Evolutionary conservation across 495 filamentous ascomycete genomes (phyloP), one percentile per base, ranked within the genome.

Genomic region (Aspergillus coremiiformis): DNA sequence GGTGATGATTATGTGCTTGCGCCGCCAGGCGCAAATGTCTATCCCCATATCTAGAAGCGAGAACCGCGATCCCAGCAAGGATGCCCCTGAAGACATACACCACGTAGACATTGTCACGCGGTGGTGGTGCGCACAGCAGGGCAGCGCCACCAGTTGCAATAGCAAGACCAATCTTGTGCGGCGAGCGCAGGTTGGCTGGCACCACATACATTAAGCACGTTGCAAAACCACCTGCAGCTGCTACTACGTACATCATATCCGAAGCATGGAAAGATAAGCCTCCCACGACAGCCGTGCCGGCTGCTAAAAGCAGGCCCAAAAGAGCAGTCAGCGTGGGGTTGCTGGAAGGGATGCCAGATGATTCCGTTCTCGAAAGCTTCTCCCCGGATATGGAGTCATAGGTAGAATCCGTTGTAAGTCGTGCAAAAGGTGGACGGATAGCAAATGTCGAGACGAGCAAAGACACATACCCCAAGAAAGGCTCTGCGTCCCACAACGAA

Each of bases 391-490:
- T 43, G 1, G 54, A 6, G 10, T 41, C 37, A 41, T 41, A 6
- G 37, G 19, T 12, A 9, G 37, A 41, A 41, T 41, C 37, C 8
- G 9, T 4, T 41, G 37, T 9, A n/a, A 14, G 14, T 11, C 22
- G 15, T 8, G 24, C 32, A 15, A 77, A 73, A 14, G 75, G 72
- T 10, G 70, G 69, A 11, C 67, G 69, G 27, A 77, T 44, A 21
- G 69, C 59, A 41, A 79, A 71, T 5, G 75, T 53, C 0, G 76
- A 77, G 5, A 68, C 30, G 7, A 67, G 52, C 30, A 82, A 62
- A 5, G 72, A 67, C 2, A 69, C 26, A 53, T 82, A 80, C 11
- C 79, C 78, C 15, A 73, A 35, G 10, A 69, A 26, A 1, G 70
- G 65, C 10, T 65, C 56, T 11, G 57, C 45, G 42, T 67, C 65